Evolutionary conservation across 352 stramenopile genomes (phyloP).

Genomic region (Phytophthora citricola): DNA sequence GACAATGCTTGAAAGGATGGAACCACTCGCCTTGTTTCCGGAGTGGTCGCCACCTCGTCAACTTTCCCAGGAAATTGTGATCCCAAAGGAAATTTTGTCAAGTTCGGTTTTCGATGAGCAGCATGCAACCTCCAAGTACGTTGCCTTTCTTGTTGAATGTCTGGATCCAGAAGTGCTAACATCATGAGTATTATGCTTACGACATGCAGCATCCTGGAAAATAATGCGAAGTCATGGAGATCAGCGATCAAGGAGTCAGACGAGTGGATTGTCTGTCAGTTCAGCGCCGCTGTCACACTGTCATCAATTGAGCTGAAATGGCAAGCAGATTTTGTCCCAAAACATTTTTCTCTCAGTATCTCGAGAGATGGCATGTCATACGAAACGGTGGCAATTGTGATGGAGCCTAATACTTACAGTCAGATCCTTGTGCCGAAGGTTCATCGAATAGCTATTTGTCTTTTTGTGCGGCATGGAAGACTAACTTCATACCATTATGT

Average conservation of each 20-base stretch:
- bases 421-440: constrained; percentile 62
- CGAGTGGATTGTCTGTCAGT: constrained; percentile 67
- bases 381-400: constrained; percentile 59
- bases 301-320: constrained; percentile 57
- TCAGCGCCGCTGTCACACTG: constrained; percentile 51
- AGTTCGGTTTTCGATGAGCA: constrained; percentile 71
- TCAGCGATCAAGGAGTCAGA: constrained; percentile 36
- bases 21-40: constrained; percentile 72
- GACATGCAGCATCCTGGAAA: constrained; percentile 50
- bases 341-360: constrained; percentile 49
- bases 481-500: constrained; percentile 6
- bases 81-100: constrained; percentile 54
- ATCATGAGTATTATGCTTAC: neutral
- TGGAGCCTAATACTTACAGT: constrained; percentile 31
- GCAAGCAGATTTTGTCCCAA: constrained; percentile 48
- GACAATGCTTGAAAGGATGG: constrained; percentile 60
- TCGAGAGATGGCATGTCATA: constrained; percentile 55
- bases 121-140: constrained; percentile 58
- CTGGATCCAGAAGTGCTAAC: neutral
- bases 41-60: constrained; percentile 81
- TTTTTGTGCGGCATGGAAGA: neutral
- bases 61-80: constrained; percentile 48
- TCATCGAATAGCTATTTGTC: neutral
- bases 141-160: neutral
- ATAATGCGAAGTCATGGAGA: constrained; percentile 48